A percentile compares a stretch with the other conserved stretches of the same genome.
These are phyloP conservation scores for Yarrowia osloensis DNA, from an alignment of 805 yeast genomes.

Conservation along the genomic window DNA sequence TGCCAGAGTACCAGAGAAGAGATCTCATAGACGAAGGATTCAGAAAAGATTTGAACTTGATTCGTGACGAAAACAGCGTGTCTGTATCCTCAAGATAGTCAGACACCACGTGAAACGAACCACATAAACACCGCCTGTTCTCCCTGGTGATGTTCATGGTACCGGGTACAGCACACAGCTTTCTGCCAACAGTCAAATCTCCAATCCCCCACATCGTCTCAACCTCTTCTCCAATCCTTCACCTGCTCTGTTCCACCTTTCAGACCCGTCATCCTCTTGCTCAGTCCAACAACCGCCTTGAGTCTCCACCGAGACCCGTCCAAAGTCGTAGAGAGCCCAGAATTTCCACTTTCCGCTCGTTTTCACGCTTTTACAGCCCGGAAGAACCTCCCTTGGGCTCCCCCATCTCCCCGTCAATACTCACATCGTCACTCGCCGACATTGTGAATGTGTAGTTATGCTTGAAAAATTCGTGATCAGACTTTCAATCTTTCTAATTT, in stretches of 20 bases:
- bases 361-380: neutral
- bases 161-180: no score
- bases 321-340: neutral
- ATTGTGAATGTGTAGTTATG: slow-evolving; percentile 21
- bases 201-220: no score
- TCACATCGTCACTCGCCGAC: slow-evolving; percentile 30
- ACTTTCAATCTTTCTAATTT: slow-evolving; percentile 17
- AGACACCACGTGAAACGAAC: no score
- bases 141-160: no score
- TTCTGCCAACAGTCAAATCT: no score
- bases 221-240: neutral
- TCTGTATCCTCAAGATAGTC: no score
- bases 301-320: neutral
- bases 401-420: neutral
- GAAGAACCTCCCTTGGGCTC: neutral
- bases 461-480: slow-evolving; percentile 15
- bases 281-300: neutral
- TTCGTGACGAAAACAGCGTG: no score
- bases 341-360: neutral
- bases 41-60: no score
- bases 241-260: neutral
- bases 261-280: no score
- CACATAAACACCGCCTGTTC: no score
- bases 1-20: no score
- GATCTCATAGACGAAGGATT: no score